These are phyloP conservation scores for Sporisorium scitamineum DNA, from an alignment of 1,284 basidiomycete species.

Conservation along the genomic window DNA sequence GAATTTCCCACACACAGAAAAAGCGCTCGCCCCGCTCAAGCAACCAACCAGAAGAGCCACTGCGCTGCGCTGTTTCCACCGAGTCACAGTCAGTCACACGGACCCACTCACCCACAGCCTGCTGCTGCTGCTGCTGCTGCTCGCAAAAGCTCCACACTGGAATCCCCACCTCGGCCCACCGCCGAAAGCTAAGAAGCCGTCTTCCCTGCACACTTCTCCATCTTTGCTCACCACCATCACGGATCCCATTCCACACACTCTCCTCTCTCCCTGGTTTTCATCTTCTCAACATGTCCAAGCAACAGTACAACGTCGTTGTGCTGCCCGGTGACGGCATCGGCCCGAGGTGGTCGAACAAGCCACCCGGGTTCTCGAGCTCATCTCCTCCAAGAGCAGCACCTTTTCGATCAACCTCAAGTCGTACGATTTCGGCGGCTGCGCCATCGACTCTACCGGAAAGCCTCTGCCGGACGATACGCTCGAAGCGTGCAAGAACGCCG, in stretches of 20 bases:
- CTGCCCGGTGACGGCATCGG: conserved; percentile 98
- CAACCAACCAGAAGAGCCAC: conserved; percentile 27
- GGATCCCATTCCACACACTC: no score
- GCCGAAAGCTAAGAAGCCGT: background rate
- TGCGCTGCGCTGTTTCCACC: conserved; percentile 6
- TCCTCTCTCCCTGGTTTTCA: background rate
- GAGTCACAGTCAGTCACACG: conserved; percentile 28
- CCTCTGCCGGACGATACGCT: conserved; percentile 88
- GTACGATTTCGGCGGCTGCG: conserved; percentile 89
- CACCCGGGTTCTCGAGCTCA: conserved; percentile 81
- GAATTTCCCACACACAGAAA: conserved; percentile 5
- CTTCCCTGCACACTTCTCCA: no score
- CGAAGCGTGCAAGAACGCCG: conserved; percentile 70
- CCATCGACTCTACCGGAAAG: conserved; percentile 87
- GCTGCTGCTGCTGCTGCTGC: no score
- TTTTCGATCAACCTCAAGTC: conserved; percentile 78
- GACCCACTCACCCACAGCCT: conserved; percentile 19
- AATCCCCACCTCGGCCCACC: background rate
- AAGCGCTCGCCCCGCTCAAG: background rate
- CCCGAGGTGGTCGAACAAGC: conserved; percentile 95
- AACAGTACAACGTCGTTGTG: conserved; percentile 70
- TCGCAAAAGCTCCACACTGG: conserved; percentile 4
- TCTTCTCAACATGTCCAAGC: conserved; percentile 31
- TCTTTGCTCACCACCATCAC: conserved; percentile 1
- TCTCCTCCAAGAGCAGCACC: conserved; percentile 76